A percentile compares a stretch with the other conserved stretches of the same genome.
These are phyloP conservation scores for Trypanosoma boissoni DNA, from an alignment of 208 protist species.

Conservation along the genomic window DNA sequence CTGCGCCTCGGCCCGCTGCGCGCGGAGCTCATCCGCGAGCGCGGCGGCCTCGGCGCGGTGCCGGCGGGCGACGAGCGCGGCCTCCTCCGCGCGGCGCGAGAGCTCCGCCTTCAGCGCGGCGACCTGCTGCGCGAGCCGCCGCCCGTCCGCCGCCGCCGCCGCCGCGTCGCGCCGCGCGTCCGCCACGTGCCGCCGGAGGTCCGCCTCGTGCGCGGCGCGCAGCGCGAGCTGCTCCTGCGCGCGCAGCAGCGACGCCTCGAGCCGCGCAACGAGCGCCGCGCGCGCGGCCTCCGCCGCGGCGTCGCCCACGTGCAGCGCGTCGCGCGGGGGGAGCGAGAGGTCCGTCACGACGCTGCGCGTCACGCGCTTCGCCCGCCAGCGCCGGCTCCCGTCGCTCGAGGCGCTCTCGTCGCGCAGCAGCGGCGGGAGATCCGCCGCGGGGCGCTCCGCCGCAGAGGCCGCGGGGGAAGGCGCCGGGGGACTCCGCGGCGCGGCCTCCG, in stretches of 20 bases:
- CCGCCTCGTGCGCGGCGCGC: conserved; percentile 42
- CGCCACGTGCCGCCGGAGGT: conserved; percentile 51
- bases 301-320: background rate
- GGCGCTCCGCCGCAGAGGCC: background rate
- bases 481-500: conserved; percentile 20
- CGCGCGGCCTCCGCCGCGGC: conserved; percentile 3
- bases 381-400: no score
- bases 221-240: conserved; percentile 45
- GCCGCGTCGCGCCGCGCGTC: conserved; percentile 30
- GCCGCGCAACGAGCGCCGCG: conserved; percentile 8
- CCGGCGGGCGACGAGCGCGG: conserved; percentile 30
- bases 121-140: conserved; percentile 36
- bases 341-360: conserved; percentile 5
- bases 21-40: conserved; percentile 30
- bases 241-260: conserved; percentile 27
- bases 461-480: background rate
- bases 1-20: background rate
- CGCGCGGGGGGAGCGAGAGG: background rate
- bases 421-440: background rate
- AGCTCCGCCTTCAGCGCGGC: conserved; percentile 79
- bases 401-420: no score
- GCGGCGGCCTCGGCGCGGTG: conserved; percentile 22
- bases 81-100: conserved; percentile 51
- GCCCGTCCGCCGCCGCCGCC: conserved; percentile 11
- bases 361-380: background rate